Evolutionary conservation across 2,329 filamentous ascomycete genomes (phyloP), one percentile per base, ranked within the genome.

Genomic region (Fusarium tanahbumbuense): DNA sequence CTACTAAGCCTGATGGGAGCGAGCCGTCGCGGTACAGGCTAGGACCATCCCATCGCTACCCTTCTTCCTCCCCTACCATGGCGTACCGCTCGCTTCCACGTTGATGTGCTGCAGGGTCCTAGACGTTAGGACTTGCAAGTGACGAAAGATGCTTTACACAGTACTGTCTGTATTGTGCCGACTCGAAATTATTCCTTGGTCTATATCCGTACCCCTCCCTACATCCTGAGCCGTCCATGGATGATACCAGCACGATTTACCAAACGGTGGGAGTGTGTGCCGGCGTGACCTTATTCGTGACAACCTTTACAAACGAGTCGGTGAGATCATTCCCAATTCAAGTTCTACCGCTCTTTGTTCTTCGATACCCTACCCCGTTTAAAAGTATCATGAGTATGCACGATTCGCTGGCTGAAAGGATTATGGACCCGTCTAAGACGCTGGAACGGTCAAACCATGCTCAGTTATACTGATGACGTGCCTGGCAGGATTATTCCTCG

Each of bases 91-190:
- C 59, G 46, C 63, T 64, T 56, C 59, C 60, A 70, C 55, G 55
- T 70, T 72, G 61, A 60, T 64, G 49, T 56, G 61, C 68, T 60
- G 53, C 71, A 73, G 71, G 71, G 67, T 47, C 63, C 60, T 56
- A 40, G 27, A 48, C 23, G 48, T 45, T 47, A 13, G 30, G 56
- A 34, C 45, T 46, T 28, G 27, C 47, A 30, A 61, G 55, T 64
- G 62, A 60, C 59, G 54, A 58, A 53, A 54, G 28, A 54, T 45
- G 34, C 18, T 30, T 50, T 58, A 20, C 47, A 49, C 18, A 16
- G 8, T 18, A 34, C 40, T 25, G 20, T 23, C 41, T 53, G 37
- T 27, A 63, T 49, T 23, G 55, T 60, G 46, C 55, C 53, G 48
- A 41, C 53, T 47, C 28, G 48, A 37, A 56, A 42, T 44, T 50